Conservation (phyloP, 2,329 filamentous ascomycete genomes). For the Epicoccum sorghinum region DNA sequence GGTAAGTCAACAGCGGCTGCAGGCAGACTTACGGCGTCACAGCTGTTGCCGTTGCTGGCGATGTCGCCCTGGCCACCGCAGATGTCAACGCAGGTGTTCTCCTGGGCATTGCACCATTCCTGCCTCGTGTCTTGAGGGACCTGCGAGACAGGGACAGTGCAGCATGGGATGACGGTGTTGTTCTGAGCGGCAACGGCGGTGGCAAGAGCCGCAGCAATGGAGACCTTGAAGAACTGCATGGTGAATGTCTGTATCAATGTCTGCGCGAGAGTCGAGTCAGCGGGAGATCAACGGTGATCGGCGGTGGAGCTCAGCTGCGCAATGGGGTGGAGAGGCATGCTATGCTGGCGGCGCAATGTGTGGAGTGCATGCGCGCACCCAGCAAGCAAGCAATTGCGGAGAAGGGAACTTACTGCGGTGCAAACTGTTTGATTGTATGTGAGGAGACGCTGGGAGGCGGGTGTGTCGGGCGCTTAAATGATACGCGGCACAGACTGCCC, state of each 20-base stretch:
- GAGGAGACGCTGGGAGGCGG: conserved; percentile 13
- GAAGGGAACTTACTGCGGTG: conserved; percentile 14
- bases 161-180: conserved; percentile 46
- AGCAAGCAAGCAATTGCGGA: neutral
- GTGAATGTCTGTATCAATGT: conserved; percentile 44
- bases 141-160: conserved; percentile 50
- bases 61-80: conserved; percentile 57
- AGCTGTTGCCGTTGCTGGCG: conserved; percentile 58
- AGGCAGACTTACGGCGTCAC: conserved; percentile 59
- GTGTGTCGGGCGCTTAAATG: conserved; percentile 18
- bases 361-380: conserved; percentile 3
- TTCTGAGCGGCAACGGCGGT: conserved; percentile 55
- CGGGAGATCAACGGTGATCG: conserved; percentile 24
- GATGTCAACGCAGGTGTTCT: conserved; percentile 65
- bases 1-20: neutral
- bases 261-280: conserved; percentile 35
- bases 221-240: conserved; percentile 57
- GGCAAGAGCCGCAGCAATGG: conserved; percentile 56
- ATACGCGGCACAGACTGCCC: conserved; percentile 23
- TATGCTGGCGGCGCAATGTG: conserved; percentile 12
- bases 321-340: neutral
- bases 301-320: conserved; percentile 15
- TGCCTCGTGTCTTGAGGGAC: conserved; percentile 47
- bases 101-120: conserved; percentile 65
- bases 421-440: conserved; percentile 16